These are phyloP conservation scores for Wickerhamiella domercqiae DNA, from an alignment of 805 yeast genomes.

Conservation along the genomic window DNA sequence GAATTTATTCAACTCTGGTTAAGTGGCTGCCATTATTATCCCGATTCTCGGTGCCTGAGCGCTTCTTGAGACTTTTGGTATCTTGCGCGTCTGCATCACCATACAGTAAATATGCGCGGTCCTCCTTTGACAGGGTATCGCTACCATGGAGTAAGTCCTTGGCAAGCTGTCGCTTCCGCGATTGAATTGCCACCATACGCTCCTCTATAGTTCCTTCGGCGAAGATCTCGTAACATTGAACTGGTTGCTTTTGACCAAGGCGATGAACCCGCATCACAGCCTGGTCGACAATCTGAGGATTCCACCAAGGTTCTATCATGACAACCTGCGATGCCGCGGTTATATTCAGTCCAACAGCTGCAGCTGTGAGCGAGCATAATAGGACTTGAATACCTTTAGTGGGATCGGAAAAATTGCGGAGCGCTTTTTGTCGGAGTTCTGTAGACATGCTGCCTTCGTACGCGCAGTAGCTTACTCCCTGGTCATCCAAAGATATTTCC, in stretches of 20 bases:
- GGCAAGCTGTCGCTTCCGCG: conserved; percentile 25
- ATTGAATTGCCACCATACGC: conserved; percentile 24
- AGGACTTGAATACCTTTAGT: conserved; percentile 19
- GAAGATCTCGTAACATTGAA: conserved; percentile 31
- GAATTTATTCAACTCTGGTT: too few species aligned
- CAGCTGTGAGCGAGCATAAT: conserved; percentile 31
- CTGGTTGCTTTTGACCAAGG: conserved; percentile 31
- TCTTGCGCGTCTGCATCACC: conserved; percentile 3
- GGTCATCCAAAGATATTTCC: conserved; percentile 19
- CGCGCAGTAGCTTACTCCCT: conserved; percentile 22
- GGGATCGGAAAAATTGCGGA: conserved; percentile 21
- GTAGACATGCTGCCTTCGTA: conserved; percentile 27
- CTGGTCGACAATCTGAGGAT: conserved; percentile 36
- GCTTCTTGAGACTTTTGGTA: too few species aligned
- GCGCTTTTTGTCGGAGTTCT: conserved; percentile 21
- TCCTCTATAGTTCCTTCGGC: conserved; percentile 30
- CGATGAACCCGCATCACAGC: conserved; percentile 39
- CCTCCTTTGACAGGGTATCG: conserved; percentile 17
- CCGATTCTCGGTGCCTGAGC: too few species aligned
- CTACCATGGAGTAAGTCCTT: conserved; percentile 15
- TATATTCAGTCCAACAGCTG: conserved; percentile 32
- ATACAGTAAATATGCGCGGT: conserved; percentile 16
- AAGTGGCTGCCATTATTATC: too few species aligned
- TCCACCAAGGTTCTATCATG: conserved; percentile 36
- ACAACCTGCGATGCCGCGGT: conserved; percentile 30